phyloP scores from a whole-genome alignment of 164 flowering plant species.

The Houttuynia cordata region DNA sequence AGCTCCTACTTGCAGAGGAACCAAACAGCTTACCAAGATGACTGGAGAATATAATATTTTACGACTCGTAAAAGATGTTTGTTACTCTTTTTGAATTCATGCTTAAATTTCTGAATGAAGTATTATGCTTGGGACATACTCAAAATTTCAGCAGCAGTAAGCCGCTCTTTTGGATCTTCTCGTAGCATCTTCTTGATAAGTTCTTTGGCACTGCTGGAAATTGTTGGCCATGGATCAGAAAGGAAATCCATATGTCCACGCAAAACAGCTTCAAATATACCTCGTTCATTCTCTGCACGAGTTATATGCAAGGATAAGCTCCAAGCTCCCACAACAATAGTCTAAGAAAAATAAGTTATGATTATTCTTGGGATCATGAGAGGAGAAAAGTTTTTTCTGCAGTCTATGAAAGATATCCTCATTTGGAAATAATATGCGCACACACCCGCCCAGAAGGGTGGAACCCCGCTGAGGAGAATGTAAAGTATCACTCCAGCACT shows the following conservation, averaged over 20 bases:
- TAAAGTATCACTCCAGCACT: conserved; percentile 92
- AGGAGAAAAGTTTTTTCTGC: neutral
- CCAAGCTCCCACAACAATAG: neutral
- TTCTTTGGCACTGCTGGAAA: conserved; percentile 84
- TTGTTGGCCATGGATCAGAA: conserved; percentile 93
- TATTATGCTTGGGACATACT: conserved; percentile 31
- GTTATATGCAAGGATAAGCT: neutral
- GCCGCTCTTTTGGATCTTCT: conserved; percentile 63
- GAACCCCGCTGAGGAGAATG: conserved; percentile 87
- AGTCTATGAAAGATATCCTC: neutral
- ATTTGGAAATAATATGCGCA: neutral
- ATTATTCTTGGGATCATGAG: neutral
- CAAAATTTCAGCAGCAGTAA: conserved; percentile 63
- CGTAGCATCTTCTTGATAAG: conserved; percentile 86
- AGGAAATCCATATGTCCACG: conserved; percentile 78
- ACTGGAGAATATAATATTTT: too few relatives aligned
- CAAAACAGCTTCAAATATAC: conserved; percentile 72
- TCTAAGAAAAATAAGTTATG: too few relatives aligned
- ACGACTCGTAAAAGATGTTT: neutral
- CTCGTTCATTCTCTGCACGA: conserved; percentile 68
- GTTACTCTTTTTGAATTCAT: neutral
- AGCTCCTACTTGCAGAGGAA: neutral
- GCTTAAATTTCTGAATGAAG: too few relatives aligned
- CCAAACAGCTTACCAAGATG: neutral
- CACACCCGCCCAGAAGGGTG: conserved; percentile 93